A percentile compares a stretch with the other conserved stretches of the same genome.
These are phyloP conservation scores for Lignosus rhinocerotis DNA, from an alignment of 1,284 basidiomycete species.

Conservation along the genomic window DNA sequence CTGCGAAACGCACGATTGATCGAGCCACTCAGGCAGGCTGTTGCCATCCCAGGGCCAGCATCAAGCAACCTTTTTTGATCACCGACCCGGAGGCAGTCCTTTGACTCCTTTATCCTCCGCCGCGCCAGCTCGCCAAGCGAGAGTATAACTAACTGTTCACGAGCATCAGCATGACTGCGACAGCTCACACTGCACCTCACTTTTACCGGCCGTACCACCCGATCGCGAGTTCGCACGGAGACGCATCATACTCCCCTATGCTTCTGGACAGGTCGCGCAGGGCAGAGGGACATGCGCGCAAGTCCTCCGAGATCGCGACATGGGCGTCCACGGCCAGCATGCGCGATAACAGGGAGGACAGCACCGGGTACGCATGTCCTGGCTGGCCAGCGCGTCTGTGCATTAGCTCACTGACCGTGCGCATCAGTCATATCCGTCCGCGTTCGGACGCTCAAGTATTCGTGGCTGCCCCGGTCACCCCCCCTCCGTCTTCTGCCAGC, in stretches of 20 bases:
- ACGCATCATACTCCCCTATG: constrained; percentile 3
- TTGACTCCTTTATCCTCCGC: constrained; percentile 12
- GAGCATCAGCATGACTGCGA: constrained; percentile 19
- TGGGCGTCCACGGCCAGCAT: background rate
- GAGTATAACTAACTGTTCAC: constrained; percentile 13
- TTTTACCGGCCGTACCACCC: background rate
- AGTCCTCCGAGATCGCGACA: background rate
- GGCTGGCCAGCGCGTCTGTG: background rate
- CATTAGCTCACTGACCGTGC: constrained; percentile 5
- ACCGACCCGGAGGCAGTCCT: too few relatives aligned
- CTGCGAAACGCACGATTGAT: background rate
- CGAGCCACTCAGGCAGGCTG: constrained; percentile 5
- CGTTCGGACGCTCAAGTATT: constrained; percentile 1
- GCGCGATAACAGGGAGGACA: background rate
- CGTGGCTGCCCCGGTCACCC: background rate
- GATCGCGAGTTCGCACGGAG: background rate
- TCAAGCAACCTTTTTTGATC: constrained; percentile 10
- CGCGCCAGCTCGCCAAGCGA: constrained; percentile 2
- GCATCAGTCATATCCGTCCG: background rate
- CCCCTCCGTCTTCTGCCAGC: background rate
- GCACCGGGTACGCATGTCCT: constrained; percentile 7
- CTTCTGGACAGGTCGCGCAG: constrained; percentile 1
- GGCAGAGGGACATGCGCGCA: constrained; percentile 3
- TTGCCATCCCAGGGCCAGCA: constrained; percentile 5
- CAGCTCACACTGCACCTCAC: background rate